These are phyloP conservation scores for Rugonectria rugulosa DNA, from an alignment of 2,329 filamentous ascomycete species.

Conservation along the genomic window DNA sequence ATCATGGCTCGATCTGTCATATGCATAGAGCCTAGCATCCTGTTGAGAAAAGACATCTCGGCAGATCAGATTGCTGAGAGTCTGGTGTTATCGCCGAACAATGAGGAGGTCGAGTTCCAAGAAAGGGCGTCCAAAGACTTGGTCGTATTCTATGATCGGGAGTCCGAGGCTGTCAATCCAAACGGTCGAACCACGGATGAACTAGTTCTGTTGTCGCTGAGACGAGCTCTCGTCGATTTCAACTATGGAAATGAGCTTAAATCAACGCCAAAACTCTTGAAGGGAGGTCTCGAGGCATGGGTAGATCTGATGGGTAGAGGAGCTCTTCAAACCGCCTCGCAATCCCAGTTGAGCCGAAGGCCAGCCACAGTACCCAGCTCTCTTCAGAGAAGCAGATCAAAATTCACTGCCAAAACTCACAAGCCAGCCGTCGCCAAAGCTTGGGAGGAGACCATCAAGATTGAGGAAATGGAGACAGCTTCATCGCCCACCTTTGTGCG, in stretches of 20 bases:
- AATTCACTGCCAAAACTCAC: slow-evolving; percentile 69
- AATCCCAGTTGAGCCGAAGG: slow-evolving; percentile 32
- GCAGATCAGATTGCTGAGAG: slow-evolving; percentile 70
- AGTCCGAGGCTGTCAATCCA: slow-evolving; percentile 60
- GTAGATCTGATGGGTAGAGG: slow-evolving; percentile 78
- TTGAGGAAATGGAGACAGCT: slow-evolving; percentile 63
- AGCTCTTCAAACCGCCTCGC: slow-evolving; percentile 60
- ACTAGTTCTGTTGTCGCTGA: slow-evolving; percentile 72
- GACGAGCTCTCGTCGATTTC: slow-evolving; percentile 83
- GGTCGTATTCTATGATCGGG: slow-evolving; percentile 88
- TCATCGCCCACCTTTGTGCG: slow-evolving; percentile 66
- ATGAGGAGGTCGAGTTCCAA: slow-evolving; percentile 79
- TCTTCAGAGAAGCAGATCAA: slow-evolving; percentile 49
- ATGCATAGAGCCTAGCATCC: slow-evolving; percentile 84
- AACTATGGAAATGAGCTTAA: slow-evolving; percentile 80
- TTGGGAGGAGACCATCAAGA: slow-evolving; percentile 80
- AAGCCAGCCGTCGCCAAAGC: slow-evolving; percentile 81
- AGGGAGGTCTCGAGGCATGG: slow-evolving; percentile 89
- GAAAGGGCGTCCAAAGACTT: slow-evolving; percentile 80
- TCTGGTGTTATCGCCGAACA: slow-evolving; percentile 73
- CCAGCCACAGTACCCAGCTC: slow-evolving; percentile 44
- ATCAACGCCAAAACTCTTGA: slow-evolving; percentile 76
- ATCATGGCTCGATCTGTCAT: slow-evolving; percentile 85
- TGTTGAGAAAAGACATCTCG: slow-evolving; percentile 72
- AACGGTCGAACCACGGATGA: slow-evolving; percentile 48